Percentiles rank a stretch among this genome's conserved stretches.
Conservation (phyloP, 495 filamentous ascomycete species). For the Hypoxylon rickii region DNA sequence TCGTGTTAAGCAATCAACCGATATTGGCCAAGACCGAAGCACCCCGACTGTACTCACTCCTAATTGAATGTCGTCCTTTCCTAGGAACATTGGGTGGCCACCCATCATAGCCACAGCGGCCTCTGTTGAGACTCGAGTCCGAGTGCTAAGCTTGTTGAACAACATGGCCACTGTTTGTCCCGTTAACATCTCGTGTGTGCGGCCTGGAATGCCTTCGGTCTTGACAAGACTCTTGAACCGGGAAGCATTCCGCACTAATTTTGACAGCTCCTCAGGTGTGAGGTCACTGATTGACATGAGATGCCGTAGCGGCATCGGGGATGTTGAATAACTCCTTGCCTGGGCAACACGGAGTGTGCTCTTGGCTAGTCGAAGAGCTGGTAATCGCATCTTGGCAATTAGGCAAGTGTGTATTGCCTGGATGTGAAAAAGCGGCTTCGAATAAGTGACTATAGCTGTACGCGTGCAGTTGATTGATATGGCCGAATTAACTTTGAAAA, state of each 20-base stretch:
- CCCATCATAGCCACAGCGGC: slow-evolving; percentile 80
- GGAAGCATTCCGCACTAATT: slow-evolving; percentile 79
- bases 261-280: slow-evolving; percentile 74
- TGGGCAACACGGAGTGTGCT: slow-evolving; percentile 23
- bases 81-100: slow-evolving; percentile 94
- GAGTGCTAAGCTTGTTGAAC: slow-evolving; percentile 92
- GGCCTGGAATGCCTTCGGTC: slow-evolving; percentile 63
- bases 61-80: slow-evolving; percentile 92
- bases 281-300: slow-evolving; percentile 90
- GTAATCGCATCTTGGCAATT: slow-evolving; percentile 34
- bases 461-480: too few relatives aligned
- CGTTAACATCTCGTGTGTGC: slow-evolving; percentile 52
- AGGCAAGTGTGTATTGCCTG: too few relatives aligned
- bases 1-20: slow-evolving; percentile 9
- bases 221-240: slow-evolving; percentile 79
- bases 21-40: not conserved
- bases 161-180: slow-evolving; percentile 91
- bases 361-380: slow-evolving; percentile 19
- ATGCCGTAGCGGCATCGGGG: slow-evolving; percentile 61
- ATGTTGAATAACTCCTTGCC: slow-evolving; percentile 37
- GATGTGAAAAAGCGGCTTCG: too few relatives aligned
- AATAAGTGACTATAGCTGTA: too few relatives aligned
- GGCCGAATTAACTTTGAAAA: too few relatives aligned
- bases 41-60: slow-evolving; percentile 60
- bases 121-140: slow-evolving; percentile 92